These are phyloP conservation scores for Aspergillus floridensis DNA, from an alignment of 2,329 filamentous ascomycete species.

Conservation along the genomic window DNA sequence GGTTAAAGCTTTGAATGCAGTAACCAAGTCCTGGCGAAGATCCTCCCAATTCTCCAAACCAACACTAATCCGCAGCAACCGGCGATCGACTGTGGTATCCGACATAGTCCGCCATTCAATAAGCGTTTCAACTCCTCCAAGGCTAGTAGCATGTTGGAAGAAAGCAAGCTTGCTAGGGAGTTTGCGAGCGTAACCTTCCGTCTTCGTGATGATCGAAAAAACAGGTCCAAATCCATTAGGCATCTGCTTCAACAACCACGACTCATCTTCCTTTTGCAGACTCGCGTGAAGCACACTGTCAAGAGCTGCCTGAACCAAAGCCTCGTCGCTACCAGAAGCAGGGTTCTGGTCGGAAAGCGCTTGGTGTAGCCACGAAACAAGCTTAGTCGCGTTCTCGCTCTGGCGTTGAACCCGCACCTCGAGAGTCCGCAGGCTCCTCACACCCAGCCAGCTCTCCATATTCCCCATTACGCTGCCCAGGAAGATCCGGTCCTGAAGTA, in stretches of 20 bases:
- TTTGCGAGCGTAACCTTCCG: constrained; percentile 58
- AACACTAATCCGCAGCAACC: constrained; percentile 75
- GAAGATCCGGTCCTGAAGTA: constrained; percentile 69
- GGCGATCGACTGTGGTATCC: constrained; percentile 68
- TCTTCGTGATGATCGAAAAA: constrained; percentile 69
- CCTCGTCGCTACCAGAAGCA: constrained; percentile 40
- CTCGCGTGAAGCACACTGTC: constrained; percentile 71
- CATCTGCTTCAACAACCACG: constrained; percentile 86
- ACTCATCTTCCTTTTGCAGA: constrained; percentile 65
- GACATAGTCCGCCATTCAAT: constrained; percentile 96
- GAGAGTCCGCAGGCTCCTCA: constrained; percentile 80
- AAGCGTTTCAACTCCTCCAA: constrained; percentile 91
- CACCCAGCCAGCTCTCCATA: constrained; percentile 87
- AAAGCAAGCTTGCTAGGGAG: constrained; percentile 76
- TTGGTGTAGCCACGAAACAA: constrained; percentile 70
- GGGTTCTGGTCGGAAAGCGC: constrained; percentile 45
- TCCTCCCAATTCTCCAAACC: constrained; percentile 88
- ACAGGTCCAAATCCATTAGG: constrained; percentile 85
- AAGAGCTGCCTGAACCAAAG: constrained; percentile 55
- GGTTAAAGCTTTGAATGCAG: constrained; percentile 60
- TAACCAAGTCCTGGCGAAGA: constrained; percentile 69
- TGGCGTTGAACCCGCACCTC: constrained; percentile 79
- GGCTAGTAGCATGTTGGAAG: constrained; percentile 91
- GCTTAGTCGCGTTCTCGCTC: constrained; percentile 63
- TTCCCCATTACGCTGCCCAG: constrained; percentile 84